Evolutionary conservation across 2,329 filamentous ascomycete genomes (phyloP).

Genomic region (Xylaria sp.): DNA sequence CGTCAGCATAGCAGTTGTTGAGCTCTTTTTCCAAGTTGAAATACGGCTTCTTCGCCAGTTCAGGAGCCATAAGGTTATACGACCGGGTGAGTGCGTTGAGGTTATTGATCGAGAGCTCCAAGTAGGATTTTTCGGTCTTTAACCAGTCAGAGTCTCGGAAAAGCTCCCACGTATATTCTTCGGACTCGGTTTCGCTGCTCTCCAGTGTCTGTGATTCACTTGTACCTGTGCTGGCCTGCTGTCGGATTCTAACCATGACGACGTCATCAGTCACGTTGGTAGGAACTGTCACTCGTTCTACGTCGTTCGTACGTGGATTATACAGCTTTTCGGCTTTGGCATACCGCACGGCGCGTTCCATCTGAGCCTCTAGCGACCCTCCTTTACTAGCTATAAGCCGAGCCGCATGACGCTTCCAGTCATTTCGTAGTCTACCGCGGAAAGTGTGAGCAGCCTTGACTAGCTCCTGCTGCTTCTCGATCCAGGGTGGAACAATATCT

Average conservation of each 20-base stretch:
- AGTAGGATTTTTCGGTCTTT: constrained; percentile 76
- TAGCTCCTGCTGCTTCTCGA: constrained; percentile 96
- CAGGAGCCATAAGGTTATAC: constrained; percentile 95
- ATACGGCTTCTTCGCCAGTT: constrained; percentile 92
- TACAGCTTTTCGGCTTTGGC: constrained; percentile 76
- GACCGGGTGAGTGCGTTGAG: constrained; percentile 84
- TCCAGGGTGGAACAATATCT: constrained; percentile 96
- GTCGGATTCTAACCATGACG: constrained; percentile 59
- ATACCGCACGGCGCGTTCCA: constrained; percentile 76
- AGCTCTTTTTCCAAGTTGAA: constrained; percentile 86
- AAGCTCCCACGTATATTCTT: constrained; percentile 61
- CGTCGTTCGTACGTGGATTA: constrained; percentile 66
- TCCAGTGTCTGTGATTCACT: constrained; percentile 11
- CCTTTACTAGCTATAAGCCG: constrained; percentile 81
- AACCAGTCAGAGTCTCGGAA: constrained; percentile 87
- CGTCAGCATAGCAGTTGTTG: constrained; percentile 82
- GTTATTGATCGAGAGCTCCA: constrained; percentile 77
- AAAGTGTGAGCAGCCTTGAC: constrained; percentile 76
- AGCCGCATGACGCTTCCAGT: constrained; percentile 87
- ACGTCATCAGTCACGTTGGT: constrained; percentile 61
- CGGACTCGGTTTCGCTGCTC: constrained; percentile 27
- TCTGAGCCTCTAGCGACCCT: constrained; percentile 78
- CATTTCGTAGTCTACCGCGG: constrained; percentile 76
- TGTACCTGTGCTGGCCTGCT: constrained; percentile 44
- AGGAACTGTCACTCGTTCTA: constrained; percentile 60